phyloP scores from a whole-genome alignment of 306 rosid species.

The Mimosa bimucronata region DNA sequence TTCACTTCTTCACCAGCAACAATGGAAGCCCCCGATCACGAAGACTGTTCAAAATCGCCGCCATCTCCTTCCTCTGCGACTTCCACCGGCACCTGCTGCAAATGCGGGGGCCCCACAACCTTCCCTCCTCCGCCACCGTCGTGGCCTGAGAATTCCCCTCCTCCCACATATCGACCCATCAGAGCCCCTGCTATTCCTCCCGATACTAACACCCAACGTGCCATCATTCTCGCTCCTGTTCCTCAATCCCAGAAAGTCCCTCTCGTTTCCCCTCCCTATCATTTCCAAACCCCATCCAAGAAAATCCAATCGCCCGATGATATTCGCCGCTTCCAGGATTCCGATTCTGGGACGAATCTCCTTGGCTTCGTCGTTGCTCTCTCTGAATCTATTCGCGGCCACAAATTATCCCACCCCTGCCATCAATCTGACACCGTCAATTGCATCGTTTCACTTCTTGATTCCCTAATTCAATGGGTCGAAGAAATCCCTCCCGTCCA shows the following conservation, averaged over 20 bases:
- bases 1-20: not conserved
- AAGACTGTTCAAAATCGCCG: conserved; percentile 36
- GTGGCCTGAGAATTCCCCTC: conserved; percentile 72
- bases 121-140: conserved; percentile 54
- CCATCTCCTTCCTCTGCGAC: conserved; percentile 32
- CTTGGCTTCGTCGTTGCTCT: conserved; percentile 86
- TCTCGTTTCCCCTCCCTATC: conserved; percentile 49
- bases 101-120: conserved; percentile 79
- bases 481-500: conserved; percentile 81
- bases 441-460: conserved; percentile 55
- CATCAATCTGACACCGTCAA: conserved; percentile 48
- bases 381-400: conserved; percentile 74
- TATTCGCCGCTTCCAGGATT: conserved; percentile 64
- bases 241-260: conserved; percentile 79
- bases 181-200: conserved; percentile 92
- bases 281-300: conserved; percentile 66
- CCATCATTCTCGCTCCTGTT: conserved; percentile 85
- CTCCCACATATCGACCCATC: conserved; percentile 84
- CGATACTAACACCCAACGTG: conserved; percentile 55
- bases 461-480: conserved; percentile 68
- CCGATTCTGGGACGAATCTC: conserved; percentile 68
- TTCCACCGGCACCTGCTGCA: conserved; percentile 60
- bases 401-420: conserved; percentile 68
- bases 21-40: conserved; percentile 34
- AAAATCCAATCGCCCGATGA: conserved; percentile 77